These are phyloP conservation scores for Apiospora aurea DNA, from an alignment of 2,329 filamentous ascomycete species.

Conservation along the genomic window DNA sequence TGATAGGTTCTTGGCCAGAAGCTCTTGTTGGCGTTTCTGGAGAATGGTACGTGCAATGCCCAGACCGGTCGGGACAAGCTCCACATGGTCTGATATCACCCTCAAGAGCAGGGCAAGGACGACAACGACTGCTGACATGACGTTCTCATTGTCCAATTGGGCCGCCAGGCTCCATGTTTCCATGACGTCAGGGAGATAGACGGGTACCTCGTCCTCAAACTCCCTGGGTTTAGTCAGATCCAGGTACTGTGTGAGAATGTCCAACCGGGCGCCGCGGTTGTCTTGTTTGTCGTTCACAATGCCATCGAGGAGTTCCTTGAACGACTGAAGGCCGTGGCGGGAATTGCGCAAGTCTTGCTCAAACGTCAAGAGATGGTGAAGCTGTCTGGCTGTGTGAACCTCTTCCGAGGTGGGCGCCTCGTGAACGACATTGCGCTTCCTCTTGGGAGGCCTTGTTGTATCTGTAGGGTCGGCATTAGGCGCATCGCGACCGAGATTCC, in stretches of 20 bases:
- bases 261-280: constrained; percentile 53
- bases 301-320: constrained; percentile 70
- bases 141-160: constrained; percentile 78
- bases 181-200: constrained; percentile 80
- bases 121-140: constrained; percentile 82
- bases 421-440: constrained; percentile 57
- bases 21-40: constrained; percentile 80
- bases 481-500: constrained; percentile 45
- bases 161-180: constrained; percentile 88
- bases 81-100: constrained; percentile 75
- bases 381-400: constrained; percentile 68
- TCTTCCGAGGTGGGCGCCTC: constrained; percentile 67
- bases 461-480: constrained; percentile 32
- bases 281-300: constrained; percentile 61
- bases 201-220: constrained; percentile 60
- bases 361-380: constrained; percentile 73
- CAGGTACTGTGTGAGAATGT: constrained; percentile 75
- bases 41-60: constrained; percentile 83
- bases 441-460: constrained; percentile 43
- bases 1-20: constrained; percentile 80
- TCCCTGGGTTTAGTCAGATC: constrained; percentile 59
- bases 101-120: constrained; percentile 83
- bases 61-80: constrained; percentile 77
- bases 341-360: constrained; percentile 72
- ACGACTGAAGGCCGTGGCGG: constrained; percentile 81